These are phyloP conservation scores for Mycena capillaripes DNA, from an alignment of 768 basidiomycete genomes.

Conservation along the genomic window DNA sequence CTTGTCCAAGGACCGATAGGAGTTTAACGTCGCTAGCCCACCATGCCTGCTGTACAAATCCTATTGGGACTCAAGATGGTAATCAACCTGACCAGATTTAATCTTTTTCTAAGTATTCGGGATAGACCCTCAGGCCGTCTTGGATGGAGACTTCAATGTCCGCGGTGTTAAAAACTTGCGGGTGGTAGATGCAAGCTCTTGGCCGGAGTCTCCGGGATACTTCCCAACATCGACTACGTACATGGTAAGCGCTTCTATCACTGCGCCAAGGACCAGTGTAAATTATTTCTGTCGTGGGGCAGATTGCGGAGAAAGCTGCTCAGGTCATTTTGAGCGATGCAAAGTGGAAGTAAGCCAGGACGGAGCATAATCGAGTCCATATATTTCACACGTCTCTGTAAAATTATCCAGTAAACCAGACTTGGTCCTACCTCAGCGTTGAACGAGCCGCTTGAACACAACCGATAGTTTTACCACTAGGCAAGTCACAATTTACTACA, in stretches of 20 bases:
- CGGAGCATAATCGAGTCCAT: conserved; percentile 1
- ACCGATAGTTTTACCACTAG: too few relatives aligned
- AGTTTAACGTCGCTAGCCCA: conserved; percentile 29
- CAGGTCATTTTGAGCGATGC: not conserved
- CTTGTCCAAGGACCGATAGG: not conserved
- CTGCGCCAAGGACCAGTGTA: too few relatives aligned
- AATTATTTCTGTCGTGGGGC: not conserved
- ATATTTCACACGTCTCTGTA: conserved; percentile 3
- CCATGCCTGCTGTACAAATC: conserved; percentile 46
- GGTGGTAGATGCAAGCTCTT: not conserved
- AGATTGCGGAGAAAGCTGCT: not conserved
- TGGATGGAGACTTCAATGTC: conserved; percentile 46
- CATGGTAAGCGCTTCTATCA: conserved; percentile 38
- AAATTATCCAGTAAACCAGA: not conserved
- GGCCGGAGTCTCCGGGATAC: conserved; percentile 39
- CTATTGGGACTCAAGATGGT: conserved; percentile 44
- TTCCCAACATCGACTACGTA: conserved; percentile 46
- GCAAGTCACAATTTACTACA: too few relatives aligned
- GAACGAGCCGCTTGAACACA: not conserved
- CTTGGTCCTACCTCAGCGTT: not conserved
- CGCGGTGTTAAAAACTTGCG: conserved; percentile 37
- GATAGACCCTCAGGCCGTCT: conserved; percentile 44
- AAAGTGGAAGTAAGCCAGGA: conserved; percentile 7
- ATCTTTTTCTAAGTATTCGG: not conserved
- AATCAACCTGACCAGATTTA: not conserved